Conservation (phyloP, 495 filamentous ascomycete species). For the Hypoxylon perforatum region DNA sequence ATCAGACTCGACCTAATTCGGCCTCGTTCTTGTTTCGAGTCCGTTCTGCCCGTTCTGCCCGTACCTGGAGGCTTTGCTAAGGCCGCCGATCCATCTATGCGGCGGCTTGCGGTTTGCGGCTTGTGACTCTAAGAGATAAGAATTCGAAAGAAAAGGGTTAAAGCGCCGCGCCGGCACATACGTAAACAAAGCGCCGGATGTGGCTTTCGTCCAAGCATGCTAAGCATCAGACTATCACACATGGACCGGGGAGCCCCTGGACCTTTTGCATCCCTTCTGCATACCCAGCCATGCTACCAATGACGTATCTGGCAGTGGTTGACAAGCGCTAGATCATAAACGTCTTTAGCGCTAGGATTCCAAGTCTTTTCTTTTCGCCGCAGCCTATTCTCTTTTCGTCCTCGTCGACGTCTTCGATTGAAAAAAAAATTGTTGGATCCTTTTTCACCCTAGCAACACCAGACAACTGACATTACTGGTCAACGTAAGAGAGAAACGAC, state of each 20-base stretch:
- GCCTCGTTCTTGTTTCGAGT: background rate
- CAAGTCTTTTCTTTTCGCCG: conserved; percentile 31
- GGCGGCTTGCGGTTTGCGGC: background rate
- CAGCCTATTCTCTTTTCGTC: conserved; percentile 20
- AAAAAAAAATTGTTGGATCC: background rate
- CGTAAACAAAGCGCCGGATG: conserved; percentile 27
- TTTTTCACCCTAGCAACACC: background rate
- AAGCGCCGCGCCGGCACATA: conserved; percentile 32
- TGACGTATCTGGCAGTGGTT: conserved; percentile 35
- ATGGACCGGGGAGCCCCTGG: conserved; percentile 26
- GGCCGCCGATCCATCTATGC: background rate
- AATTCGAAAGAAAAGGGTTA: conserved; percentile 15
- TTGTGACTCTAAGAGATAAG: background rate
- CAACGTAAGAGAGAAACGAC: background rate
- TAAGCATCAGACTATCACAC: background rate
- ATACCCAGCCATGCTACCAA: conserved; percentile 10
- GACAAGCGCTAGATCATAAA: conserved; percentile 28
- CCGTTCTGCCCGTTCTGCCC: no score
- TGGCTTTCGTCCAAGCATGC: conserved; percentile 27
- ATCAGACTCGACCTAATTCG: background rate
- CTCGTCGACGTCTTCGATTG: background rate
- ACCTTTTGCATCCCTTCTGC: conserved; percentile 18
- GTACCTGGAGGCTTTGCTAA: background rate
- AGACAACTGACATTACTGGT: background rate
- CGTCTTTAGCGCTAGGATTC: conserved; percentile 27